phyloP scores from a whole-genome alignment of 2,329 filamentous ascomycete genomes.

The Fusarium liriodendri region DNA sequence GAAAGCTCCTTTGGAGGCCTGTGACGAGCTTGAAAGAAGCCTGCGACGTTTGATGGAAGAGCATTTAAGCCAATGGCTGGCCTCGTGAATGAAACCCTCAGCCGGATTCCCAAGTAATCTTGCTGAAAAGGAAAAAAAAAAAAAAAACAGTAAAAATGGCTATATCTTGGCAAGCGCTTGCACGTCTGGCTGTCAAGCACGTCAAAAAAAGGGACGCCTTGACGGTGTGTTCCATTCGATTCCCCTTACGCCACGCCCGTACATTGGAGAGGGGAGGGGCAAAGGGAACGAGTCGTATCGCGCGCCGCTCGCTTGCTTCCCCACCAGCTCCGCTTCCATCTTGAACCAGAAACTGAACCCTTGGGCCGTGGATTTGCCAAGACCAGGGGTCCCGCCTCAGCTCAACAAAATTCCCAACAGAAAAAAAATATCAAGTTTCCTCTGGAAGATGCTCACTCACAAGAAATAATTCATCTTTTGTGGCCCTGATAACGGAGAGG shows the following conservation, averaged over 20 bases:
- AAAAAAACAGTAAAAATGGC: not conserved
- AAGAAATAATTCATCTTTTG: not conserved
- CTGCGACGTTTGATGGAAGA: not conserved
- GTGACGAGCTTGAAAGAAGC: not conserved
- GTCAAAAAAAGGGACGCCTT: conserved; percentile 13
- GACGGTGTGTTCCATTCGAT: not conserved
- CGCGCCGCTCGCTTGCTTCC: not conserved
- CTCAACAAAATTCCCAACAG: conserved; percentile 55
- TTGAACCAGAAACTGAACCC: conserved; percentile 20
- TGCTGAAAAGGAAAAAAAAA: not conserved
- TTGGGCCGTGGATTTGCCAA: conserved; percentile 29
- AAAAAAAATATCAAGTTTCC: conserved; percentile 24
- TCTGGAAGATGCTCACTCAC: not conserved
- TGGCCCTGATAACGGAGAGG: not conserved
- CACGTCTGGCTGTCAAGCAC: not conserved
- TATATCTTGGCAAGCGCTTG: not conserved
- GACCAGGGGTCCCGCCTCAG: conserved; percentile 39
- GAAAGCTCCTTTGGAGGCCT: not conserved
- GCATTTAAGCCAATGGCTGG: not conserved
- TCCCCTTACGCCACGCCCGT: conserved; percentile 6
- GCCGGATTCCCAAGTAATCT: not conserved
- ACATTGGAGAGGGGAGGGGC: not conserved
- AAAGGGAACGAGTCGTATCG: conserved; percentile 17
- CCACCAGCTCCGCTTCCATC: conserved; percentile 20
- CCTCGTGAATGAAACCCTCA: not conserved